Evolutionary conservation across 2,329 filamentous ascomycete species (phyloP).

Genomic region (Nemania sp.): DNA sequence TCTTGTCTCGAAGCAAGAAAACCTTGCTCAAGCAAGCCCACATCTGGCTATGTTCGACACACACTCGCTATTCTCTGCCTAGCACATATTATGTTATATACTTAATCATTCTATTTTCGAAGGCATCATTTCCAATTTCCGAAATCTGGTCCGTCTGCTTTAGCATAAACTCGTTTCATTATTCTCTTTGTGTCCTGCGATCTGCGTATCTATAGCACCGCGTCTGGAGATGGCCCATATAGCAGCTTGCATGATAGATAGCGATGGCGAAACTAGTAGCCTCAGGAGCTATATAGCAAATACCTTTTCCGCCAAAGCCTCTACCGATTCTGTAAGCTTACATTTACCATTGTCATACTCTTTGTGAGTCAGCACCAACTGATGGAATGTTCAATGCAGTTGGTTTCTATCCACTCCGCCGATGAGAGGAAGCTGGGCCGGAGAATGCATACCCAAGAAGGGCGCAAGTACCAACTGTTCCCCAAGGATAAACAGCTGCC

Average conservation of each 20-base stretch:
- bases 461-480: constrained; percentile 64
- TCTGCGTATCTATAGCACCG: constrained; percentile 36
- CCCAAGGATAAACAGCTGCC: constrained; percentile 55
- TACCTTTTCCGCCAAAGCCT: constrained; percentile 50
- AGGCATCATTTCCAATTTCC: constrained; percentile 36
- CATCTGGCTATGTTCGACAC: constrained; percentile 28
- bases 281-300: constrained; percentile 55
- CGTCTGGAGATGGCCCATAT: constrained; percentile 61
- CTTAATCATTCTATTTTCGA: constrained; percentile 32
- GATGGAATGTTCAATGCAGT: constrained; percentile 33
- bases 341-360: background rate
- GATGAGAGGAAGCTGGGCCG: constrained; percentile 55
- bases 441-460: constrained; percentile 62
- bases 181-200: constrained; percentile 29
- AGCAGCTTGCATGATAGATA: constrained; percentile 59
- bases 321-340: constrained; percentile 50
- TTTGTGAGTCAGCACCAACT: constrained; percentile 32
- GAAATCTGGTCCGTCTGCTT: constrained; percentile 37
- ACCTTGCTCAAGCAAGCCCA: constrained; percentile 15
- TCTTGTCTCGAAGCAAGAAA: constrained; percentile 26
- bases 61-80: constrained; percentile 26
- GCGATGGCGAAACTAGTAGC: constrained; percentile 45
- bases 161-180: constrained; percentile 36
- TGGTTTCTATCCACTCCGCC: constrained; percentile 37
- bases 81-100: constrained; percentile 39